Evolutionary conservation across 106 monocot species (phyloP), one percentile per base, ranked within the genome.

Genomic region (Dendrobium nobile): DNA sequence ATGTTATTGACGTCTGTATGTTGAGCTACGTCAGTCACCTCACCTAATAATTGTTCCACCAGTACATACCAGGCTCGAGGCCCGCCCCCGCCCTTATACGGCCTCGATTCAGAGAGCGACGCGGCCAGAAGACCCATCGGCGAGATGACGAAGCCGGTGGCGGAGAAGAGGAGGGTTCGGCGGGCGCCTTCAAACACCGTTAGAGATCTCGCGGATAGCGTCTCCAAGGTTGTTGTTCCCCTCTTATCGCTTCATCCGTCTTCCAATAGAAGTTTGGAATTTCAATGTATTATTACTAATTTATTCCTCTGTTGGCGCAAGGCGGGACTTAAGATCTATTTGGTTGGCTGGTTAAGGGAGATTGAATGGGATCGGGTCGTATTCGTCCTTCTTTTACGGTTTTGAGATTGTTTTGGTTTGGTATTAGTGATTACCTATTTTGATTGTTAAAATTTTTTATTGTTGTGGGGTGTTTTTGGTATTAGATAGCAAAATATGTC

Each of bases 91-190:
- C n/a, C n/a, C 58, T 5, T 58, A 5, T 65, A 8, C 26, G 61
- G n/a, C 61, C 5, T 61, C 22, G n/a, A 61, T 42, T 73, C 3
- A 20, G 9, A 73, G 11, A 0, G 41, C 40, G 41, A 75, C 31
- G 43, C 74, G 19, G 74, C 44, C 74, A 43, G 74, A 17, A 27
- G 22, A 24, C 51, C 64, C 64, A 72, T 40, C 72, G 72, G 24
- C 72, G 72, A 19, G n/a, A 92, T 92, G 89, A 92, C 85, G 83
- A 92, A 89, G 61, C 83, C 89, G 55, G 79, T 65, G 54, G 84
- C 91, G 56, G 91, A 92, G 87, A 92, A 89, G 82, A 89, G 84
- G 81, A 79, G 89, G 78, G 82, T 92, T 47, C 89, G 92, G 43
- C 83, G 89, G 72, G 70, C 76, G 28, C 67, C 83, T 1, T 85